Evolutionary conservation across 768 basidiomycete species (phyloP).

Genomic region (Boletus subcaerulescens): DNA sequence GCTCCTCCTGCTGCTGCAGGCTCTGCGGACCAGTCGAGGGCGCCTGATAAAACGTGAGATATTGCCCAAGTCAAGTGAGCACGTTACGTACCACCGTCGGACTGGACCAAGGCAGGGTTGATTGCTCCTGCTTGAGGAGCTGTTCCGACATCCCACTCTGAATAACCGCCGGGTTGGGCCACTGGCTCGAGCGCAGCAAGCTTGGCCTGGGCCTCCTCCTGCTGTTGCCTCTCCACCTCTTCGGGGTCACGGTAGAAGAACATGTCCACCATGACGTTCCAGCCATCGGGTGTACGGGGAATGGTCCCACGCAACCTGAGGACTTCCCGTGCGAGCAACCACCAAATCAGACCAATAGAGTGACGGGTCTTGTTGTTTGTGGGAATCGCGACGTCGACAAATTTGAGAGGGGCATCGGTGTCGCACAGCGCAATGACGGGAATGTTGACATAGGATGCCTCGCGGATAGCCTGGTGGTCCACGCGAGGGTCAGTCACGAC

Average conservation of each 20-base stretch:
- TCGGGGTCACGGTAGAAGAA: constrained; percentile 99
- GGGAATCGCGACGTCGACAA: constrained; percentile 97
- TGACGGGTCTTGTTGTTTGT: constrained; percentile 99
- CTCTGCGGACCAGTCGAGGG: constrained; percentile 85
- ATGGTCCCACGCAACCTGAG: constrained; percentile 93
- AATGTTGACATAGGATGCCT: constrained; percentile 99
- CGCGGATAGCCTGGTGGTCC: constrained; percentile 99
- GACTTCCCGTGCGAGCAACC: constrained; percentile 95
- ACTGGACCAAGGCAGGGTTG: constrained; percentile 71
- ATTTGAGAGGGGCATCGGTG: constrained; percentile 96
- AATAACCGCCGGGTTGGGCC: constrained; percentile 41
- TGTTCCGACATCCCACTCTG: constrained; percentile 76
- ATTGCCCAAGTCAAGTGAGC: neutral
- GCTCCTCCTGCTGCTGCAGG: constrained; percentile 35
- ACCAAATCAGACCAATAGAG: constrained; percentile 96
- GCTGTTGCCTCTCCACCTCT: constrained; percentile 97
- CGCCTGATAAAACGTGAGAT: constrained; percentile 39
- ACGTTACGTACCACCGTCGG: constrained; percentile 48
- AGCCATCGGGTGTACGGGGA: constrained; percentile 86
- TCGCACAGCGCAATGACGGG: constrained; percentile 99
- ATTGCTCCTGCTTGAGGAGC: constrained; percentile 67
- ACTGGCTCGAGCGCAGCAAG: constrained; percentile 56
- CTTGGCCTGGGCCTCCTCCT: constrained; percentile 89
- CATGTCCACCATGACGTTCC: constrained; percentile 99
- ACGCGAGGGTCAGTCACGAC: constrained; percentile 98